Conservation (phyloP, 805 yeast genomes). For the Spathaspora sp. region DNA sequence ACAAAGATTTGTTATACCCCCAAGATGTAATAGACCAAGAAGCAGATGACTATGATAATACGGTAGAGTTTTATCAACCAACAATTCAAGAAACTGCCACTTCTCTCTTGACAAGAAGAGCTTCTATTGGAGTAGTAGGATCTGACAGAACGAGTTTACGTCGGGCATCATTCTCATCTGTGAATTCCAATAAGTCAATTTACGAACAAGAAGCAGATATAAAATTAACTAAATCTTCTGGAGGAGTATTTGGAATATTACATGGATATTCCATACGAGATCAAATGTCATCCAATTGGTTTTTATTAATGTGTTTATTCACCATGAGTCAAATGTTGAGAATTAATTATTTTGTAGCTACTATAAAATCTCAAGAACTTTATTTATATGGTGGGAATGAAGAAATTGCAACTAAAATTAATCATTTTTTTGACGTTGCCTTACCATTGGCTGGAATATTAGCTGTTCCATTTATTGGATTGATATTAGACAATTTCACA, state of each 20-base stretch:
- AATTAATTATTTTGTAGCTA: slow-evolving; percentile 90
- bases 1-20: slow-evolving; percentile 40
- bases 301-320: slow-evolving; percentile 68
- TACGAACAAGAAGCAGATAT: slow-evolving; percentile 65
- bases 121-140: slow-evolving; percentile 14
- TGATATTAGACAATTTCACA: slow-evolving; percentile 68
- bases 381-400: slow-evolving; percentile 54
- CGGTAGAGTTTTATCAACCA: slow-evolving; percentile 20
- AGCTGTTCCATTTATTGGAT: slow-evolving; percentile 84
- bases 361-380: slow-evolving; percentile 77
- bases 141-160: background rate
- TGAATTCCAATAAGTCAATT: slow-evolving; percentile 51
- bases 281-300: slow-evolving; percentile 69
- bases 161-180: slow-evolving; percentile 30
- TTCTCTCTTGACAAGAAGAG: slow-evolving; percentile 32
- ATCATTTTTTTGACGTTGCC: slow-evolving; percentile 78
- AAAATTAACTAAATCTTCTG: slow-evolving; percentile 48
- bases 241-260: slow-evolving; percentile 74
- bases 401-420: slow-evolving; percentile 52
- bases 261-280: slow-evolving; percentile 55
- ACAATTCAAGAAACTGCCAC: slow-evolving; percentile 37
- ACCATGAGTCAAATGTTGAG: slow-evolving; percentile 88
- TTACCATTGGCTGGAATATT: slow-evolving; percentile 85
- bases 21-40: slow-evolving; percentile 26
- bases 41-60: slow-evolving; percentile 10